Percentiles rank a stretch among this genome's conserved stretches.
phyloP scores from a whole-genome alignment of 768 basidiomycete species.

The Boletus tylopilopsis region DNA sequence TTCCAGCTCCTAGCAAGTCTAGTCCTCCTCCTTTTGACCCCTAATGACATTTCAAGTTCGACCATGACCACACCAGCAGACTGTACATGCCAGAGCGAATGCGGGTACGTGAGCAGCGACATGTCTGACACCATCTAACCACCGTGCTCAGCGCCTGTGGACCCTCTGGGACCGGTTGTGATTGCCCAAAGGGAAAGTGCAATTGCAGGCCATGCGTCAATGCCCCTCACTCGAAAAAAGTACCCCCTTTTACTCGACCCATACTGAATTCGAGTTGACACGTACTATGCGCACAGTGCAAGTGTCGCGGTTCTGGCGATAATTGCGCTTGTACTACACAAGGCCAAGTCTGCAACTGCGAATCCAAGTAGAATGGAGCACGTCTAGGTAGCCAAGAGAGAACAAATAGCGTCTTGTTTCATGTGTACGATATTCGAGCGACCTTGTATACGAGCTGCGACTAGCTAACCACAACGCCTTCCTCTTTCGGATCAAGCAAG shows the following conservation, averaged over 20 bases:
- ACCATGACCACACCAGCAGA: slow-evolving; percentile 18
- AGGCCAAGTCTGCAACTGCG: slow-evolving; percentile 15
- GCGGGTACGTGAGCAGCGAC: slow-evolving; percentile 19
- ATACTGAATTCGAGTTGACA: background rate
- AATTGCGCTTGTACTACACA: slow-evolving; percentile 18
- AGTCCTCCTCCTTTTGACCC: background rate
- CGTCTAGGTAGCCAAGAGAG: slow-evolving; percentile 2
- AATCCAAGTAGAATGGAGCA: slow-evolving; percentile 9
- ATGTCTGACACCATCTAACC: background rate
- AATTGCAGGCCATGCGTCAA: slow-evolving; percentile 30
- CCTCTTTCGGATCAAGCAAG: slow-evolving; percentile 11
- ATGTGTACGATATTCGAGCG: slow-evolving; percentile 7
- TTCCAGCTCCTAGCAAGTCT: background rate
- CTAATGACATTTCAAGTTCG: no score
- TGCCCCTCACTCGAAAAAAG: slow-evolving; percentile 24
- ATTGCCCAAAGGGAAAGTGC: slow-evolving; percentile 30
- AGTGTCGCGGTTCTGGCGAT: slow-evolving; percentile 17
- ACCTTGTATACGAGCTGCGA: slow-evolving; percentile 6
- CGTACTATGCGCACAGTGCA: slow-evolving; percentile 13
- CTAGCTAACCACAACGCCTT: background rate
- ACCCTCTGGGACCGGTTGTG: slow-evolving; percentile 29
- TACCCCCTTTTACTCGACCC: background rate
- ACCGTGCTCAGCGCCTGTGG: slow-evolving; percentile 27
- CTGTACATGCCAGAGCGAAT: slow-evolving; percentile 29
- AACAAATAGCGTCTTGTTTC: slow-evolving; percentile 8